These are phyloP conservation scores for Chloris gayana DNA, from an alignment of 176 grass and related monocot genomes.

Conservation along the genomic window DNA sequence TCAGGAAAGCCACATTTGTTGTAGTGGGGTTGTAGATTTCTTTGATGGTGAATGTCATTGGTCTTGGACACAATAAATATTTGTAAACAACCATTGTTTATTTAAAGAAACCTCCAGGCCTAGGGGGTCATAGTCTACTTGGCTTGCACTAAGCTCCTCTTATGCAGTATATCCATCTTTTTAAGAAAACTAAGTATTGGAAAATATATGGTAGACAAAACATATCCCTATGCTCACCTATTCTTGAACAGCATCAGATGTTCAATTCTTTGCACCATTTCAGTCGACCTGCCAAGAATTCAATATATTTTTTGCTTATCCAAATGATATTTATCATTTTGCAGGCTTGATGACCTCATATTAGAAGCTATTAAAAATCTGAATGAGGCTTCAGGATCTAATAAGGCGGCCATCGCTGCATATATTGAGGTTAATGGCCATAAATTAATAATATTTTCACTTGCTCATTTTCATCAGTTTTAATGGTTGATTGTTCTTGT, in stretches of 20 bases:
- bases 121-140: no score
- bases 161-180: not conserved
- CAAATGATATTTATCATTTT: constrained; percentile 20
- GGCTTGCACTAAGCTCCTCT: no score
- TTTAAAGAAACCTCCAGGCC: no score
- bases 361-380: constrained; percentile 79
- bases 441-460: constrained; percentile 1
- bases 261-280: constrained; percentile 8
- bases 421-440: constrained; percentile 75
- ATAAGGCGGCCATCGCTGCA: constrained; percentile 61
- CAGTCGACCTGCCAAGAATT: constrained; percentile 20
- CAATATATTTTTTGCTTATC: constrained; percentile 34
- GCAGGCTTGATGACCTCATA: constrained; percentile 82
- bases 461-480: not conserved
- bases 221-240: not conserved
- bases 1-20: constrained; percentile 27
- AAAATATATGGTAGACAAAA: not conserved
- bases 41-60: not conserved
- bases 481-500: not conserved
- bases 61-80: not conserved
- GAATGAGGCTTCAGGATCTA: constrained; percentile 70
- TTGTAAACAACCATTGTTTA: no score
- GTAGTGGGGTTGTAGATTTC: not conserved
- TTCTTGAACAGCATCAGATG: not conserved
- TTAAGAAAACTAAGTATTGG: not conserved